Conservation (phyloP, 176 grass and related monocot genomes). For the Pontederia paniculata region DNA sequence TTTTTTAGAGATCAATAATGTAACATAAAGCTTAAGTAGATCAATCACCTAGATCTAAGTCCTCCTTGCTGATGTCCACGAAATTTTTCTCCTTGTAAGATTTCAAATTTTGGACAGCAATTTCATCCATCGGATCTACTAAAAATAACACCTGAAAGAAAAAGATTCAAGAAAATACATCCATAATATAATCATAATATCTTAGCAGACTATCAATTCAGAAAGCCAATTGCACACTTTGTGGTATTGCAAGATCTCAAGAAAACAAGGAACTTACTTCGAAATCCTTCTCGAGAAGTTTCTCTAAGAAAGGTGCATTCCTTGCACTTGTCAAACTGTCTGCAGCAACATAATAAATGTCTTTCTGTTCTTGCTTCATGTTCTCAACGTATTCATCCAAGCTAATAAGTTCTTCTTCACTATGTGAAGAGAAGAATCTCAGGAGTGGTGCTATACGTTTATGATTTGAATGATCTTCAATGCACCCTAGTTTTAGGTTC, state of each 20-base stretch:
- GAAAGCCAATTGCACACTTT: neutral
- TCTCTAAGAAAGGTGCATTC: slow-evolving; percentile 89
- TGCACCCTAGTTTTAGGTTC: slow-evolving; percentile 69
- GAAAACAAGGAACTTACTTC: slow-evolving; percentile 43
- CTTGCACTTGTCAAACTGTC: slow-evolving; percentile 83
- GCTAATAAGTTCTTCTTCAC: slow-evolving; percentile 75
- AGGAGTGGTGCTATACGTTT: slow-evolving; percentile 91
- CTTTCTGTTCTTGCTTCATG: slow-evolving; percentile 93
- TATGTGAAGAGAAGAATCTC: slow-evolving; percentile 93
- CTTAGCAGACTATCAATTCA: neutral
- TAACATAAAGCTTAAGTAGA: neutral
- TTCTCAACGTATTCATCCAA: slow-evolving; percentile 97
- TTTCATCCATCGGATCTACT: slow-evolving; percentile 96
- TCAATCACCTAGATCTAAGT: slow-evolving; percentile 60
- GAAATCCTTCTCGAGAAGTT: slow-evolving; percentile 65
- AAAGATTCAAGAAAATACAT: neutral
- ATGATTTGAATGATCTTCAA: slow-evolving; percentile 91
- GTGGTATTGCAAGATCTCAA: neutral
- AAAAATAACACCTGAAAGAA: slow-evolving; percentile 72
- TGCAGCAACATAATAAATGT: slow-evolving; percentile 83
- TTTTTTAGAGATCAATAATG: no score
- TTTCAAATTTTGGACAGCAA: slow-evolving; percentile 72
- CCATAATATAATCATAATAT: neutral
- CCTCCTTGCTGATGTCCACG: slow-evolving; percentile 97
- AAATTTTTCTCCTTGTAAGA: slow-evolving; percentile 98